Evolutionary conservation across 2,329 filamentous ascomycete genomes (phyloP), one percentile per base, ranked within the genome.

Genomic region (Plectosphaerella plurivora): DNA sequence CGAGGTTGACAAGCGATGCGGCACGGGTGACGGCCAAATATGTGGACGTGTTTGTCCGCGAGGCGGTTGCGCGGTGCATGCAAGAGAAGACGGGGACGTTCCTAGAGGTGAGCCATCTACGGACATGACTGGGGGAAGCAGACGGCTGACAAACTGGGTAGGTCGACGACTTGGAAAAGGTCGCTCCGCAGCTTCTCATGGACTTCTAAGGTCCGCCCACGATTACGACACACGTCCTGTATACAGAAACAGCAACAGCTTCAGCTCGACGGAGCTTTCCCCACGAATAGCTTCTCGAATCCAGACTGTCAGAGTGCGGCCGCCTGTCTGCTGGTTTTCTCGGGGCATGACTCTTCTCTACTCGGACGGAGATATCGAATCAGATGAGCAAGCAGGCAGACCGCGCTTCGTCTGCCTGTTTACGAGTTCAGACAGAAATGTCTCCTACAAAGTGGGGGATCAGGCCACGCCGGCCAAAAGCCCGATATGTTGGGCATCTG

Each of bases 101-200:
- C 63, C 66, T 93, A 36, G 89, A 94, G 81, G 87, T 91, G 59
- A 69, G 81, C 68, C 15, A 7, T 33, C 16, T n/a, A 16, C 15
- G n/a, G 16, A 16, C 15, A 16, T 16, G 18, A 11, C 2, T 4
- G n/a, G 15, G n/a, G 41, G 8, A n/a, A 14, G 11, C 16, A 9
- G 6, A 12, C 14, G 25, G 33, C 53, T 60, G 49, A 61, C 57
- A 50, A 36, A 50, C 28, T 47, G 55, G 15, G 35, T 62, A 92
- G 82, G 86, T 95, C 45, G 91, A 95, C 65, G 92, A 97, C 73
- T 66, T 97, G 55, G 92, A 97, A 73, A 94, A 90, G 70, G 76
- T 95, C 61, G 88, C 89, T 14, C 89, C 89, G 51, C 90, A 96
- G 69, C 73, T 97, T 63, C 70, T 96, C 61, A 76, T 97, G 66